Conservation (phyloP, 768 basidiomycete genomes). For the Sistotremastrum suecicum region DNA sequence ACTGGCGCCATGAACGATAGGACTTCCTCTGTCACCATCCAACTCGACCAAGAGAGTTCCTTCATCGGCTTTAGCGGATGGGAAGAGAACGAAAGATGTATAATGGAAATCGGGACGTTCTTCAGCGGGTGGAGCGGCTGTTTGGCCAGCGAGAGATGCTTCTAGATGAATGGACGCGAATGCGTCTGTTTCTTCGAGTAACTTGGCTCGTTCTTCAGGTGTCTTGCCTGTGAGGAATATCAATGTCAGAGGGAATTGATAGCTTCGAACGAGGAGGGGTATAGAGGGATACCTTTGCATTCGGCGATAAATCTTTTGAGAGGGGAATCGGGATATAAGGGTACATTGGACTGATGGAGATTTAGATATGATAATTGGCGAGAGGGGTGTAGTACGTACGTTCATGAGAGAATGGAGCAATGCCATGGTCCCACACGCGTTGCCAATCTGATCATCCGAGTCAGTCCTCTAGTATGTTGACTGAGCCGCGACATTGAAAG, state of each 20-base stretch:
- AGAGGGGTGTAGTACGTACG: slow-evolving; percentile 24
- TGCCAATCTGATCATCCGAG: slow-evolving; percentile 38
- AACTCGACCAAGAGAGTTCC: too few relatives aligned
- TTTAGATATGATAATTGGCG: not conserved
- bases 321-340: slow-evolving; percentile 40
- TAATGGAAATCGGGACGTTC: slow-evolving; percentile 74
- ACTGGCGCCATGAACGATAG: too few relatives aligned
- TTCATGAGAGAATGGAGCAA: slow-evolving; percentile 75
- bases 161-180: slow-evolving; percentile 69
- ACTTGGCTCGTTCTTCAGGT: slow-evolving; percentile 57
- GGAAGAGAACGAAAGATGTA: slow-evolving; percentile 70
- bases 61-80: slow-evolving; percentile 16
- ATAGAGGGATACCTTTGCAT: slow-evolving; percentile 33
- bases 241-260: too few relatives aligned
- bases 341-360: slow-evolving; percentile 35
- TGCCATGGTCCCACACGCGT: slow-evolving; percentile 84
- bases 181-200: slow-evolving; percentile 61
- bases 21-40: too few relatives aligned
- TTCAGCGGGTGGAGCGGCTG: slow-evolving; percentile 37
- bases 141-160: slow-evolving; percentile 58
- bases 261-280: not conserved
- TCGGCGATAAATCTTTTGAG: slow-evolving; percentile 53
- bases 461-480: too few relatives aligned
- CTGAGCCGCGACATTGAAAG: not conserved
- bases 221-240: slow-evolving; percentile 34